A percentile compares a stretch with the other conserved stretches of the same genome.
phyloP scores from a whole-genome alignment of 305 asterid genomes.

The Withania somnifera region DNA sequence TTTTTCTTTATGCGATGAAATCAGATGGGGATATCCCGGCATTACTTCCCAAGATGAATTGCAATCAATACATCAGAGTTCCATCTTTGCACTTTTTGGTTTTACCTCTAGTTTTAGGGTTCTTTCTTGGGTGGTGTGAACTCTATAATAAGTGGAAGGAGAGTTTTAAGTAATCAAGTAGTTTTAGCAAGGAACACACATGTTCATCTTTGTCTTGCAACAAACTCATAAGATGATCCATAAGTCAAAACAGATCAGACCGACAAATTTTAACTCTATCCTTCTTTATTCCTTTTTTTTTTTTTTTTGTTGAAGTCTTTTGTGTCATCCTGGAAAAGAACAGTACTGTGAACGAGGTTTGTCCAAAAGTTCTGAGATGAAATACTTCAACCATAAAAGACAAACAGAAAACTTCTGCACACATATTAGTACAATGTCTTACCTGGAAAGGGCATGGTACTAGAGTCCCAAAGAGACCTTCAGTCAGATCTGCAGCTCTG shows the following conservation, averaged over 20 bases:
- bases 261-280: background rate
- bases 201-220: background rate
- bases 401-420: slow-evolving; percentile 3
- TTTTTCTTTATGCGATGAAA: background rate
- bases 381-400: slow-evolving; percentile 58
- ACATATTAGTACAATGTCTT: slow-evolving; percentile 3
- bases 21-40: background rate
- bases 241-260: background rate
- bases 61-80: background rate
- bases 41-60: background rate
- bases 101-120: background rate
- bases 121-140: background rate
- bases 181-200: background rate
- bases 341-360: background rate
- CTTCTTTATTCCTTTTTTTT: background rate
- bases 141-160: background rate
- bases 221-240: background rate
- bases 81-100: background rate
- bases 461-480: slow-evolving; percentile 73
- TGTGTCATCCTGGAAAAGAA: background rate
- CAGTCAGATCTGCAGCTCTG: slow-evolving; percentile 70
- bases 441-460: slow-evolving; percentile 74
- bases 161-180: background rate
- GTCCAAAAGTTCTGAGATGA: slow-evolving; percentile 1
- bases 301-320: background rate